Base-by-base conservation (phyloP, 495 filamentous ascomycete species). In the Mytilinidion resinicola region DNA sequence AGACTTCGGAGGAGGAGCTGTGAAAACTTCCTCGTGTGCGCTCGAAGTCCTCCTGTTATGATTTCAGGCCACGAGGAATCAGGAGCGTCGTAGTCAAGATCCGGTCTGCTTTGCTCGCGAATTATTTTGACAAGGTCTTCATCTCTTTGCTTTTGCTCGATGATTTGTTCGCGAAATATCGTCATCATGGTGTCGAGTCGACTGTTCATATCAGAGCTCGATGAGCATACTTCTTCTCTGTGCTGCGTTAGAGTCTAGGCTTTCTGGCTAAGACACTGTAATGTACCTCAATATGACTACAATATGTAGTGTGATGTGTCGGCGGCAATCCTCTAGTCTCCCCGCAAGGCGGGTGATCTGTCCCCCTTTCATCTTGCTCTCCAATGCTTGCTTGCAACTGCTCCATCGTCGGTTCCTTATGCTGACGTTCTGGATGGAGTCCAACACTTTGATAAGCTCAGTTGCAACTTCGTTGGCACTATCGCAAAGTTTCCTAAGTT, bases 1-100 rank as follows among this genome's bases (percentile, higher is more conserved):
- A 73, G 53, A 8, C 63, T 67, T 17, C 53, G 42, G 10, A 70
- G 51, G 1, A 73, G 1, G 15, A 21, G 41, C 20, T n/a, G 44
- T 20, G 25, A 2, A 6, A 30, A 30, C 25, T 30, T 6, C 3
- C 6, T 6, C 2, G 25, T 6, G 3, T 30, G 25, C 25, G 6
- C 25, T 48, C n/a, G 12, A 10, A 11, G 19, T n/a, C 44, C 10
- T 5, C 2, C 1, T 20, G 2, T 3, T 48, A 3, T 4, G 44
- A 48, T 3, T 3, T 48, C 9, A 6, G 44, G 6, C 19, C 15
- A 4, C 14, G 21, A n/a, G 15, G n/a, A n/a, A 6, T 3, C 6
- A 1, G 19, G n/a, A 1, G n/a, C 4, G n/a, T 20, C 9, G 4
- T 10, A 48, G 19, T 11, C 3, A 5, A 42, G 44, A 10, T 48